Evolutionary conservation across 2,329 filamentous ascomycete genomes (phyloP).

Genomic region (Aspergillus luchuensis): DNA sequence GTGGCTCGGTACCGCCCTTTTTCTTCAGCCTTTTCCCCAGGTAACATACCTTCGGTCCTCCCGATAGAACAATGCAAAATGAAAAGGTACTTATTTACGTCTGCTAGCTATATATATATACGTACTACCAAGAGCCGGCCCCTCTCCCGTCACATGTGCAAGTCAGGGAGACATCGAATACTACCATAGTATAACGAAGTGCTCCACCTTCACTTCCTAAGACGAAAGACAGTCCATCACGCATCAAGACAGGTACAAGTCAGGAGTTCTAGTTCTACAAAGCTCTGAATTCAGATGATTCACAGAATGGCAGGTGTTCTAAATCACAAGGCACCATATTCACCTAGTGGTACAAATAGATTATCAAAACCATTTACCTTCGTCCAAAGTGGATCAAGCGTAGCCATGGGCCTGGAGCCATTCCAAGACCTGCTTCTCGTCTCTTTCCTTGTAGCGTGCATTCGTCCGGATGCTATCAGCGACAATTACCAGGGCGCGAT

Average conservation of each 20-base stretch:
- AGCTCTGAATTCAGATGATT: not conserved
- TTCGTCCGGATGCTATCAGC: slow-evolving; percentile 83
- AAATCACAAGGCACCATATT: not conserved
- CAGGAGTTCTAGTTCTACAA: not conserved
- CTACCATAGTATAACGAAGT: too few relatives aligned
- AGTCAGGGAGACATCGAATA: too few relatives aligned
- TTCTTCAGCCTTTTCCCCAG: not conserved
- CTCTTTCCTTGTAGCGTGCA: slow-evolving; percentile 78
- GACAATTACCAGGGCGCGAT: slow-evolving; percentile 81
- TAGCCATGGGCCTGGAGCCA: slow-evolving; percentile 72
- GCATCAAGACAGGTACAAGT: too few relatives aligned
- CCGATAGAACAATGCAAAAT: too few relatives aligned
- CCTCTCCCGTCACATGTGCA: too few relatives aligned
- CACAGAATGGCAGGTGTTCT: too few relatives aligned
- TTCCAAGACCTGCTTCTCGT: slow-evolving; percentile 70
- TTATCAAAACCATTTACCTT: not conserved
- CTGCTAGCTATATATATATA: too few relatives aligned
- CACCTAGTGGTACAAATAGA: not conserved
- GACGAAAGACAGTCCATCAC: too few relatives aligned
- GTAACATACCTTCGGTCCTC: not conserved
- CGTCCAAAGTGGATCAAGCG: slow-evolving; percentile 35
- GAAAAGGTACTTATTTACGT: too few relatives aligned
- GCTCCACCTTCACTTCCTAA: too few relatives aligned
- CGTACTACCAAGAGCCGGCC: too few relatives aligned
- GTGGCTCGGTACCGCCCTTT: not conserved